Percentiles rank a stretch among this genome's conserved stretches.
phyloP scores from a whole-genome alignment of 1,139 yeast species.

The Hemisphaericaspora subhashii region DNA sequence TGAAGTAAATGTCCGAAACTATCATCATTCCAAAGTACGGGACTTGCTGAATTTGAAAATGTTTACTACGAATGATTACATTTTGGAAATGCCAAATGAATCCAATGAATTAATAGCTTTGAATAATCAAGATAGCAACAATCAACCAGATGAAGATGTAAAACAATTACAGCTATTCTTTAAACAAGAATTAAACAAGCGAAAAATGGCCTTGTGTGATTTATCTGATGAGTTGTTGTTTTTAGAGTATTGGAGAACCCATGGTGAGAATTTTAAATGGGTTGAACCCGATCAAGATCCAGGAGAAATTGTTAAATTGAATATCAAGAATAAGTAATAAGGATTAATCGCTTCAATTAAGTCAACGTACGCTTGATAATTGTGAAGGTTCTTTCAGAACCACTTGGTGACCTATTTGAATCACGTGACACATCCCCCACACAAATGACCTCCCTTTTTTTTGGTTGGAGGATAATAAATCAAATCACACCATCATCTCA shows the following conservation, averaged over 20 bases:
- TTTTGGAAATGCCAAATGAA: constrained; percentile 26
- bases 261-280: constrained; percentile 43
- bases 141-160: constrained; percentile 4
- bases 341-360: too few species aligned
- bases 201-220: constrained; percentile 35
- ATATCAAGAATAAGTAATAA: constrained; percentile 6
- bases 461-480: too few species aligned
- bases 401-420: not conserved
- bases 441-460: too few species aligned
- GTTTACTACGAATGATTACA: constrained; percentile 25
- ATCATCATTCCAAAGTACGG: constrained; percentile 36
- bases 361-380: too few species aligned
- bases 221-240: constrained; percentile 37
- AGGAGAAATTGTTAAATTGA: constrained; percentile 28
- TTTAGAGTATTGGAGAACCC: constrained; percentile 37
- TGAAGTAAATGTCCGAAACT: constrained; percentile 40
- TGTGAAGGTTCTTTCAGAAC: too few species aligned
- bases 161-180: constrained; percentile 21
- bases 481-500: constrained; percentile 2
- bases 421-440: not conserved
- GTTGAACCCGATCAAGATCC: constrained; percentile 53
- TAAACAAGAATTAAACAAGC: constrained; percentile 24
- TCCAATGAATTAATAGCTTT: constrained; percentile 12
- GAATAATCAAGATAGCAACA: not conserved
- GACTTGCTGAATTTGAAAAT: constrained; percentile 18